Percentiles rank a stretch among this genome's conserved stretches.
Evolutionary conservation across 2,329 filamentous ascomycete genomes (phyloP).

Genomic region (Nannizziopsis arthrosporioides): DNA sequence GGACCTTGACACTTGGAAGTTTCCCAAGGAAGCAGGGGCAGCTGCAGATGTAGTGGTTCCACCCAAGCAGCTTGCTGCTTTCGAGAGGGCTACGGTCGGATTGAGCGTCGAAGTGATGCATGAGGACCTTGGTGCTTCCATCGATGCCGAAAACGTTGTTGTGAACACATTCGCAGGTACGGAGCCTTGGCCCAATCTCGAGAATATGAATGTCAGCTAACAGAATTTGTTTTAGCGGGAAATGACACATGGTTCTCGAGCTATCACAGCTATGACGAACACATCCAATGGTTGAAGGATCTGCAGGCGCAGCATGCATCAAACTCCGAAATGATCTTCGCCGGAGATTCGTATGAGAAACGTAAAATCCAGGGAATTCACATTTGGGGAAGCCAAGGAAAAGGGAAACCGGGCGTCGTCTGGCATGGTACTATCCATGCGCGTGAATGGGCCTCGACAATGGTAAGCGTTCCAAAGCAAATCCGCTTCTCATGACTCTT

Average conservation of each 20-base stretch:
- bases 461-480: conserved; percentile 25
- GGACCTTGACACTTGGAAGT: conserved; percentile 16
- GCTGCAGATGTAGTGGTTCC: conserved; percentile 36
- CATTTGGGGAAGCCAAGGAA: conserved; percentile 39
- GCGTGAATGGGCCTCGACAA: conserved; percentile 49
- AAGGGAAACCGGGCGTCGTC: conserved; percentile 41
- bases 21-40: conserved; percentile 12
- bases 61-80: conserved; percentile 28
- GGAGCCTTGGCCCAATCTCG: neutral
- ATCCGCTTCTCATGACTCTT: neutral
- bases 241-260: conserved; percentile 40
- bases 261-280: conserved; percentile 46
- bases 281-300: conserved; percentile 39
- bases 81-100: conserved; percentile 25
- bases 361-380: conserved; percentile 39
- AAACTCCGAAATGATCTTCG: conserved; percentile 40
- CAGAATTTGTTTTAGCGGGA: conserved; percentile 11
- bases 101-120: conserved; percentile 32
- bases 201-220: neutral
- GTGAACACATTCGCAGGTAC: conserved; percentile 26
- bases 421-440: conserved; percentile 50
- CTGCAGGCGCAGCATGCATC: conserved; percentile 36
- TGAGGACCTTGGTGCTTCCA: conserved; percentile 35
- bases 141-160: conserved; percentile 20
- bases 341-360: conserved; percentile 40